Base-by-base conservation (phyloP, 371 early-diverging fungal genomes). In the Actinomortierella wolfii region DNA sequence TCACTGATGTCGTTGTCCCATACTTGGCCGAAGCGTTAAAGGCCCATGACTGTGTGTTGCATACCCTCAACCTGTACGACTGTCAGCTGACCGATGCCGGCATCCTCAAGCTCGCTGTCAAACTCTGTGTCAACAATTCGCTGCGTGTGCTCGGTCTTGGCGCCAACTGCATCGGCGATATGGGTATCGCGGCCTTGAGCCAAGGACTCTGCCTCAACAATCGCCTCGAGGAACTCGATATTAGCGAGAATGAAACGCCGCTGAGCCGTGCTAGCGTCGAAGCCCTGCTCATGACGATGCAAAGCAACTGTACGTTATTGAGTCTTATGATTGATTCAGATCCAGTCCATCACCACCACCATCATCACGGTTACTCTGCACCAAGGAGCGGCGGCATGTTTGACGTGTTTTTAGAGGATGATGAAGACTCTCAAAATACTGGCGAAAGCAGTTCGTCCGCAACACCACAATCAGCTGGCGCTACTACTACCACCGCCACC, bases 1-100 rank as follows among this genome's bases (percentile, higher is more conserved):
- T 73, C 34, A 73, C 73, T 6, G 73, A 73, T 66, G 73, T 73
- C 3, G 73, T 66, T 2, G 46, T 73, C 44, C 73, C 73, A 3
- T 73, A 66, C 26, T n/a, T 73, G 18, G 73, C 63, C 14, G 73
- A 73, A 56, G 73, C 73, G 1, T 50, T 73, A 7, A 61, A 59
- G 34, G 66, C 73, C 2, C 66, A 62, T 18, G 39, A 52, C 3
- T 73, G 73, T 41, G 62, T 53, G 7, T 18, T 73, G 13, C 42
- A 50, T 3, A 59, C 63, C 14, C 52, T 73, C 21, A 73, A 73
- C 47, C 57, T 73, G 3, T 73, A 66, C 20, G 73, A 73, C 20
- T 73, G 73, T 34, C 73, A 73, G 51, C 53, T 73, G 41, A 73
- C 73, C 7, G 73, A 73, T 34, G 39, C 65, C 0, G 73, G 73